phyloP scores from a whole-genome alignment of 495 filamentous ascomycete genomes.

The Tetracladium setigerum region DNA sequence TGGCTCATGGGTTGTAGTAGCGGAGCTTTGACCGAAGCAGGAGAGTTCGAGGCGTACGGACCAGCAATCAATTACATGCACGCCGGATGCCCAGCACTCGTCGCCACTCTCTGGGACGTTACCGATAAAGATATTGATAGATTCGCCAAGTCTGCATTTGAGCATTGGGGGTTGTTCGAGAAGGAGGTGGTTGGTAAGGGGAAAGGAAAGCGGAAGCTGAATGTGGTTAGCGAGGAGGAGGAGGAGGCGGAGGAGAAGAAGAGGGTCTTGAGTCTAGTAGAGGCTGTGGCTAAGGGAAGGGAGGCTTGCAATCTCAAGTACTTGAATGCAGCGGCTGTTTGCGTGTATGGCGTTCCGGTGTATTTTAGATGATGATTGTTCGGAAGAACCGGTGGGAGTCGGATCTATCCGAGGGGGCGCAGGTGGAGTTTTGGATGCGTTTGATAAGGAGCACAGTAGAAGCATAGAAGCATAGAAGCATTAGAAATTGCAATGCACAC shows the following conservation, averaged over 20 bases:
- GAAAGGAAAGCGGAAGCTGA: conserved; percentile 20
- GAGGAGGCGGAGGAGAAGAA: conserved; percentile 3
- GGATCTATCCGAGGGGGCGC: not conserved
- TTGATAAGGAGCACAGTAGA: too few relatives aligned
- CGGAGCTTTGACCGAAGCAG: conserved; percentile 67
- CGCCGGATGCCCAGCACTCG: conserved; percentile 72
- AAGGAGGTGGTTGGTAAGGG: conserved; percentile 18
- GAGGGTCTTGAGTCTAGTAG: conserved; percentile 47
- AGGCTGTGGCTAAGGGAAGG: conserved; percentile 69
- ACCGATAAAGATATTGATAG: conserved; percentile 95
- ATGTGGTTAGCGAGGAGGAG: conserved; percentile 9
- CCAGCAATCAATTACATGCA: conserved; percentile 87
- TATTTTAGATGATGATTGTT: conserved; percentile 48
- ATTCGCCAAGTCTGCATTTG: conserved; percentile 67
- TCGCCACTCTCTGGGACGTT: conserved; percentile 94
- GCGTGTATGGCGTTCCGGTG: conserved; percentile 91
- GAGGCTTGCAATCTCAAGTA: conserved; percentile 76
- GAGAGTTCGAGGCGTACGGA: conserved; percentile 83
- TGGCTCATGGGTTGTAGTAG: conserved; percentile 91
- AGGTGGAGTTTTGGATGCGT: not conserved
- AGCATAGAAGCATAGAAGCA: too few relatives aligned
- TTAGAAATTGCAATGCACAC: too few relatives aligned
- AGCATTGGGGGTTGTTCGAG: conserved; percentile 74
- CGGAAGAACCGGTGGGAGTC: not conserved
- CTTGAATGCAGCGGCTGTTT: conserved; percentile 85